Evolutionary conservation across 75 land plant species (phyloP).

Genomic region (Sequoia sempervirens): DNA sequence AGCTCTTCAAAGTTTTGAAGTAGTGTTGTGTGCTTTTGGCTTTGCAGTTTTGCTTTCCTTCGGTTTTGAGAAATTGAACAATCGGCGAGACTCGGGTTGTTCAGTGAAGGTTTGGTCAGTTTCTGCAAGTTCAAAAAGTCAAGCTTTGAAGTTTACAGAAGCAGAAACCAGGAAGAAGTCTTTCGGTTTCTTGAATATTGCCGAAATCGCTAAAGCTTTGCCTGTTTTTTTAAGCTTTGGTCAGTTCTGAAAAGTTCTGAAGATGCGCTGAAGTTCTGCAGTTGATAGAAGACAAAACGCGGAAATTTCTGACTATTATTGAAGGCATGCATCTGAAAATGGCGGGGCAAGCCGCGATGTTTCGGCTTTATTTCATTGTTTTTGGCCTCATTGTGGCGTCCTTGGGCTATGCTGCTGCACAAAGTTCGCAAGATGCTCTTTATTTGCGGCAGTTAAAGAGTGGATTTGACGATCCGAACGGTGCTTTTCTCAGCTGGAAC

Average conservation of each 20-base stretch:
- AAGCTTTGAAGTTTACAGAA: neutral
- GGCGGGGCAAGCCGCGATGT: neutral
- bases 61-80: no score
- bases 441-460: neutral
- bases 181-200: neutral
- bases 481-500: neutral
- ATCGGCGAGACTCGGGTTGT: neutral
- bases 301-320: neutral
- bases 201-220: no score
- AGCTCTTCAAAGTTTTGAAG: neutral
- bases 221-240: neutral
- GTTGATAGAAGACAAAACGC: neutral
- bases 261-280: neutral
- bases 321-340: neutral
- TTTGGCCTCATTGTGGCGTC: neutral
- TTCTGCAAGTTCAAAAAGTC: neutral
- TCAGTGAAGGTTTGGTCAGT: neutral
- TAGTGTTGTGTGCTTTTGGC: neutral
- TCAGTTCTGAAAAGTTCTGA: neutral
- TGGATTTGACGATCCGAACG: neutral
- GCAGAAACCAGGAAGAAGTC: neutral
- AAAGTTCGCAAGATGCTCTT: neutral
- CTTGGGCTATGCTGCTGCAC: neutral
- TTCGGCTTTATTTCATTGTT: neutral
- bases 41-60: no score